Evolutionary conservation across 2,329 filamentous ascomycete genomes (phyloP).

Genomic region (Mycosphaerella arachidis): DNA sequence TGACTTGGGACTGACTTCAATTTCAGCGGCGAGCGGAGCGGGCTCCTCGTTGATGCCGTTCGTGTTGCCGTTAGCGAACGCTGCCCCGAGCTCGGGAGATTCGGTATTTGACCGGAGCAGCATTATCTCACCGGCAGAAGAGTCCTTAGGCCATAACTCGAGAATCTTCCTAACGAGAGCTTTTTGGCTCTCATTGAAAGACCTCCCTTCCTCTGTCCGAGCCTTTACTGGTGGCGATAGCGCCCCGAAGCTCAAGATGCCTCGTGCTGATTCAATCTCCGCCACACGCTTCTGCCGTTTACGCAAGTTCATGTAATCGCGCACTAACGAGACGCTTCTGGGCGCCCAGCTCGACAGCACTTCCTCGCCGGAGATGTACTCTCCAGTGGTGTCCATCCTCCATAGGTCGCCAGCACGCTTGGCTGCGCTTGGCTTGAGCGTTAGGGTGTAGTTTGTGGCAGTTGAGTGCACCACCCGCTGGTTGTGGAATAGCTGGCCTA

Average conservation of each 20-base stretch:
- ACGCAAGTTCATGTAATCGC: constrained; percentile 72
- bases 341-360: constrained; percentile 79
- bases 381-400: constrained; percentile 91
- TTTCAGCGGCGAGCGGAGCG: constrained; percentile 69
- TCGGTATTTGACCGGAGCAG: constrained; percentile 54
- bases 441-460: constrained; percentile 79
- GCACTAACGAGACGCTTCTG: constrained; percentile 83
- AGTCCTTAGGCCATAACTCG: constrained; percentile 56
- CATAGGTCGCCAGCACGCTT: constrained; percentile 90
- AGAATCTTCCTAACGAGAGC: constrained; percentile 52
- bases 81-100: constrained; percentile 61
- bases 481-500: constrained; percentile 80
- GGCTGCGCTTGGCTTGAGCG: constrained; percentile 80
- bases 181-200: constrained; percentile 34
- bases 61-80: constrained; percentile 33
- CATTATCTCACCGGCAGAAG: constrained; percentile 43
- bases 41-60: constrained; percentile 36
- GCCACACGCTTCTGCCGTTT: constrained; percentile 69
- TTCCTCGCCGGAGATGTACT: constrained; percentile 96
- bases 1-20: constrained; percentile 76
- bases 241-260: constrained; percentile 46
- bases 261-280: constrained; percentile 73
- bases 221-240: constrained; percentile 45
- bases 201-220: constrained; percentile 13
- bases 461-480: constrained; percentile 82